Evolutionary conservation across 2,329 filamentous ascomycete genomes (phyloP), one percentile per base, ranked within the genome.

Genomic region (Trematosphaeria pertusa): DNA sequence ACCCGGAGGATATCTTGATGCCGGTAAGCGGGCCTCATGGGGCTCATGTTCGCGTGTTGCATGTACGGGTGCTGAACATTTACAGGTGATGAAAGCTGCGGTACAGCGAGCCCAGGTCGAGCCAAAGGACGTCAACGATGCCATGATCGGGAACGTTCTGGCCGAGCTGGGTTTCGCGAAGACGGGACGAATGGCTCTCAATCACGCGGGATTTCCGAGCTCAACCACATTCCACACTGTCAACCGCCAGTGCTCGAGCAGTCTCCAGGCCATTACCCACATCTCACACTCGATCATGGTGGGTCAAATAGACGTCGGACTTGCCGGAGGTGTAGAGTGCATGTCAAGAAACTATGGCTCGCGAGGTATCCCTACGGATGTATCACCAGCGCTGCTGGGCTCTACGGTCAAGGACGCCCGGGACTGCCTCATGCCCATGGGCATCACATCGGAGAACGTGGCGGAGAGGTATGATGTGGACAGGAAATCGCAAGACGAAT

Each of bases 371-470:
- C 75, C 81, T 11, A 79, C 89, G 18, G 83, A 86, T 26, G 73
- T 83, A 50, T 86, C 88, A 5, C 93, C 96, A 73, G 86, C 91
- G 70, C 84, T 88, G 52, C 83, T 86, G 45, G 84, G 96, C 46
- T 78, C 89, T 35, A 73, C 75, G 51, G 87, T 82, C 75, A 88
- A 91, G 69, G 90, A 97, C 69, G 83, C 91, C 0, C 75, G 76
- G 33, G 92, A 97, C 75, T 94, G 91, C 79, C 83, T 92, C 81
- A 84, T 91, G 80, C 88, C 93, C 51, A 99, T 99, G 94, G 93
- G 94, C n/a, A 94, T 96, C 82, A 97, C 94, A 2, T 93, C 88
- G 48, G 93, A 99, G 79, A 97, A 97, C 68, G 91, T 99, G 15
- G 90, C 87, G 59, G 83, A 85, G 43, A 92, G 97, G 75, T 97